phyloP scores from a whole-genome alignment of 1,284 basidiomycete genomes.

The Papiliotrema laurentii region DNA sequence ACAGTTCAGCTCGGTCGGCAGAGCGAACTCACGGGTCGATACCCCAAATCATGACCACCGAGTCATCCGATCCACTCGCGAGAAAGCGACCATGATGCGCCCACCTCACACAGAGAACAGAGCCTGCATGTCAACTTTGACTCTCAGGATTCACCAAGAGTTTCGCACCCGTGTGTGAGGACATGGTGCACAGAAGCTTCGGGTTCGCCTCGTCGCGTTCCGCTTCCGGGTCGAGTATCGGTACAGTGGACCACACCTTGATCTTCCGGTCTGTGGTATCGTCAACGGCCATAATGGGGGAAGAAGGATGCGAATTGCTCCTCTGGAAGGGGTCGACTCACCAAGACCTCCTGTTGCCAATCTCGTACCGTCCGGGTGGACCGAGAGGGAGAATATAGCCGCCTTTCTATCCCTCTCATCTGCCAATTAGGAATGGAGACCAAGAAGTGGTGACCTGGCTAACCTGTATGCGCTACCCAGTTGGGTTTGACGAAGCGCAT shows the following conservation, averaged over 20 bases:
- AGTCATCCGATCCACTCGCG: conserved; percentile 94
- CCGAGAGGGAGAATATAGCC: conserved; percentile 87
- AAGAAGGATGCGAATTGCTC: background rate
- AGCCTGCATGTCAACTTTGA: conserved; percentile 51
- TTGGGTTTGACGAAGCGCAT: conserved; percentile 48
- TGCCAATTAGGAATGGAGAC: conserved; percentile 8
- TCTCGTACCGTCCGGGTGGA: conserved; percentile 92
- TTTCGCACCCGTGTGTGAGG: conserved; percentile 73
- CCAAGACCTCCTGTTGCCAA: conserved; percentile 89
- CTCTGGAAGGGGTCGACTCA: conserved; percentile 15
- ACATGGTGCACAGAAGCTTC: conserved; percentile 82
- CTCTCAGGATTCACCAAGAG: background rate
- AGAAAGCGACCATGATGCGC: conserved; percentile 89
- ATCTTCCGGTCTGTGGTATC: conserved; percentile 75
- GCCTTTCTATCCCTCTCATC: conserved; percentile 60
- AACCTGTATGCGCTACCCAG: conserved; percentile 46
- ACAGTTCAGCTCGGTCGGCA: background rate
- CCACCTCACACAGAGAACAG: conserved; percentile 93
- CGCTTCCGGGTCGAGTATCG: conserved; percentile 70
- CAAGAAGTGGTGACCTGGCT: background rate
- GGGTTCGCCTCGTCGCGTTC: conserved; percentile 73
- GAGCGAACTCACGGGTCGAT: conserved; percentile 73
- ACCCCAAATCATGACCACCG: conserved; percentile 95
- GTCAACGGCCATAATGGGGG: background rate
- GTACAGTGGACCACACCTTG: conserved; percentile 93